Conservation (phyloP, 2,329 filamentous ascomycete genomes). For the Penicillium sp. region DNA sequence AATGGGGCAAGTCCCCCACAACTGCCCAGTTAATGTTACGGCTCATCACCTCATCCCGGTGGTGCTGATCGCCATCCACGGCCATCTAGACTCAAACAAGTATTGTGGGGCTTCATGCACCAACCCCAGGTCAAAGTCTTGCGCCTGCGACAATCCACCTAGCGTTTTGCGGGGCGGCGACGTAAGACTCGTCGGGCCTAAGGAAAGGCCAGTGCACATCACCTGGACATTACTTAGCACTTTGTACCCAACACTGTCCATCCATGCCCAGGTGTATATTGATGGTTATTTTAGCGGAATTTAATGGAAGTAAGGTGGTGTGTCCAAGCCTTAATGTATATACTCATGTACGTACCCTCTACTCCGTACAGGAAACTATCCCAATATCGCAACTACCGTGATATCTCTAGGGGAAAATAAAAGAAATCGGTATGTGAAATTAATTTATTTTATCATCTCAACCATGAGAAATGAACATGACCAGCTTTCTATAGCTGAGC, state of each 20-base stretch:
- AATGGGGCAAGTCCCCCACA: constrained; percentile 2
- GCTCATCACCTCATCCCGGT: background rate
- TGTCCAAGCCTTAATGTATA: too few relatives aligned
- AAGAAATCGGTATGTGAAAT: too few relatives aligned
- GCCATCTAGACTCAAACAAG: background rate
- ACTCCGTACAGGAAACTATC: too few relatives aligned
- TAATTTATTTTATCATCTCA: background rate
- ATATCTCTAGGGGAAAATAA: too few relatives aligned
- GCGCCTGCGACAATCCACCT: background rate
- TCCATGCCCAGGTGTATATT: too few relatives aligned
- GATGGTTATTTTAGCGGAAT: too few relatives aligned
- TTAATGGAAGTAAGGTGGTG: too few relatives aligned
- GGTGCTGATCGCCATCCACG: background rate
- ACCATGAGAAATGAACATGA: background rate
- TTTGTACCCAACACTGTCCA: too few relatives aligned
- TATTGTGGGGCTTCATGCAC: background rate
- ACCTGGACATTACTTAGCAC: too few relatives aligned
- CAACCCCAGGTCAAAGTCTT: background rate
- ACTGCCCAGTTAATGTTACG: background rate
- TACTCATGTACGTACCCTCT: too few relatives aligned
- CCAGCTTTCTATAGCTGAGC: constrained; percentile 22
- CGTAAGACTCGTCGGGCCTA: background rate
- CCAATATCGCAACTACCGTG: too few relatives aligned
- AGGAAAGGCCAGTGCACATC: background rate
- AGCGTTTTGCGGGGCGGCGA: background rate